These are phyloP conservation scores for Penicillium simplicissimum DNA, from an alignment of 495 filamentous ascomycete species.

Conservation along the genomic window DNA sequence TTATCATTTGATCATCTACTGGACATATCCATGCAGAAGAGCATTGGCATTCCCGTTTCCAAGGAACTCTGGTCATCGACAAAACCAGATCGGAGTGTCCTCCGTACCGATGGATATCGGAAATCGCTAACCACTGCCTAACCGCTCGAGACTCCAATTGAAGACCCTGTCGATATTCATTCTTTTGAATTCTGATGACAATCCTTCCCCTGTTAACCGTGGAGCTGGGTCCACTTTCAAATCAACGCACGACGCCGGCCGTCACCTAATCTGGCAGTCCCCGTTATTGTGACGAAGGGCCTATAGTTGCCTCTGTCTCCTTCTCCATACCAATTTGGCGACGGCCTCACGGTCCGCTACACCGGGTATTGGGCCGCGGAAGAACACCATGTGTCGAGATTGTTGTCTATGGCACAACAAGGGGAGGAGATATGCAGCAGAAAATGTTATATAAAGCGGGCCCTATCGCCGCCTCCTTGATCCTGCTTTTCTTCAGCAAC, in stretches of 20 bases:
- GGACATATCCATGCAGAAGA: not conserved
- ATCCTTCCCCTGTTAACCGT: conserved; percentile 26
- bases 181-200: conserved; percentile 4
- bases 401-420: conserved; percentile 4
- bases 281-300: conserved; percentile 15
- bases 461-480: not conserved
- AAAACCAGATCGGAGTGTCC: conserved; percentile 27
- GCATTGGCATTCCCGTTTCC: not conserved
- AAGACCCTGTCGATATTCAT: conserved; percentile 5
- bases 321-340: conserved; percentile 25
- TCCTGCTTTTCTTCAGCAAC: conserved; percentile 21
- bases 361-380: conserved; percentile 16
- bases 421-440: not conserved
- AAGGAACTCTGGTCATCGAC: conserved; percentile 1
- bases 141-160: conserved; percentile 9
- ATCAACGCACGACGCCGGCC: conserved; percentile 22
- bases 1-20: not conserved
- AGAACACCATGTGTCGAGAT: conserved; percentile 4
- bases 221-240: conserved; percentile 20
- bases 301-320: conserved; percentile 2
- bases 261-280: conserved; percentile 21
- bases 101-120: conserved; percentile 28
- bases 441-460: conserved; percentile 32
- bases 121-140: conserved; percentile 15
- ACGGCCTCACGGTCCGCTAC: conserved; percentile 33